Conservation (phyloP, 495 filamentous ascomycete genomes). For the Tuber aestivum region DNA sequence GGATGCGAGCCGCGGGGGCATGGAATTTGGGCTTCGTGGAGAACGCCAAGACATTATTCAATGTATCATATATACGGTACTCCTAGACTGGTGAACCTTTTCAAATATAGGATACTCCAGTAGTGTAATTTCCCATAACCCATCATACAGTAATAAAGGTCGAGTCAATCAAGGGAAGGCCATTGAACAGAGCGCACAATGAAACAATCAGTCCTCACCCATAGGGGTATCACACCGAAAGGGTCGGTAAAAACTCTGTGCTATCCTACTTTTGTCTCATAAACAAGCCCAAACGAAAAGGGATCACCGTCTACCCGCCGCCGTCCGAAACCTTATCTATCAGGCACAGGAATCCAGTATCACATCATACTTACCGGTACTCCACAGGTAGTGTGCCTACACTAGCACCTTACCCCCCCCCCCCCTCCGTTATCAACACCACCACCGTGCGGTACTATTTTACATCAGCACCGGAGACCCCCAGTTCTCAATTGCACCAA, state of each 20-base stretch:
- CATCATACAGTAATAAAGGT: neutral
- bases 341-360: neutral
- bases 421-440: neutral
- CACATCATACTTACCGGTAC: too few relatives aligned
- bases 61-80: too few relatives aligned
- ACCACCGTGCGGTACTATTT: neutral
- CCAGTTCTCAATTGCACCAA: neutral
- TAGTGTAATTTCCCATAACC: too few relatives aligned
- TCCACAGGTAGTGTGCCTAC: neutral
- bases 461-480: neutral
- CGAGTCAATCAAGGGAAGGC: neutral
- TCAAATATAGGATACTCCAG: neutral
- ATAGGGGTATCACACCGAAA: neutral
- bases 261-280: neutral
- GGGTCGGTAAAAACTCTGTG: neutral
- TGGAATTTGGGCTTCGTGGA: neutral
- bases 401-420: neutral
- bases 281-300: neutral
- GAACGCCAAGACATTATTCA: neutral
- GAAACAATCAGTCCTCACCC: neutral
- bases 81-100: neutral
- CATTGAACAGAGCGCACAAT: too few relatives aligned
- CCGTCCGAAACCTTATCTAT: neutral
- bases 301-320: neutral
- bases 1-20: neutral